Evolutionary conservation across 371 early-diverging fungal species (phyloP), one percentile per base, ranked within the genome.

Genomic region (Sporodiniella umbellata): DNA sequence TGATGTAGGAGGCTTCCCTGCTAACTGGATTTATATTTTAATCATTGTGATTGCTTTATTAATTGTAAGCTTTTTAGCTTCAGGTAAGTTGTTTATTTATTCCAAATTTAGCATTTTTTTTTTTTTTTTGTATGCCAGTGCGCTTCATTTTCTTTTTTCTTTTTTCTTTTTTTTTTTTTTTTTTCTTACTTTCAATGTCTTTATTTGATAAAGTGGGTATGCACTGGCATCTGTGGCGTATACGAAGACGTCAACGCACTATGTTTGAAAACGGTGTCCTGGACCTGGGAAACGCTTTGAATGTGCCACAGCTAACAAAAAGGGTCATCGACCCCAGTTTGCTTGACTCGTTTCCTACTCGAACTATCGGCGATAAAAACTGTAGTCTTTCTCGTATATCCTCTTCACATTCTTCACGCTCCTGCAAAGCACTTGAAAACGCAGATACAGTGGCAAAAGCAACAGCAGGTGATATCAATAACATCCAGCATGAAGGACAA

Each of bases 11-110:
- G 66, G 62, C 0, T 72, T 74, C 47, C 68, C 80, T 0, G 70
- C 68, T 48, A 66, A 79, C 21, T 82, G 83, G 83, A 80, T 80
- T 57, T 79, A 79, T 51, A 74, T 76, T 1, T 52, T 82, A 37
- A 71, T 80, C 23, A 65, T 82, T 17, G 77, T 80, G 8, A 73
- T 82, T 23, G 72, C 75, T n/a, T 49, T 82, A 26, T 58, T 80
- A 8, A 78, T 72, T 3, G 51, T 80, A 21, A 74, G 79, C 33
- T 70, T 80, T 47, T 40, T 75, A 21, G 64, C 75, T 39, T 80
- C 80, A 45, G 72, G 83, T 78, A 74, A 47, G 51, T 46, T 47
- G 46, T 30, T 28, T 28, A 42, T 40, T 39, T 52, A 30, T 40
- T 54, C 47, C 40, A 54, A 23, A 33, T 19, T 40, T 40, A 19